Percentiles rank a stretch among this genome's conserved stretches.
phyloP scores from a whole-genome alignment of 257 asterid genomes.

The Lycium ferocissimum region DNA sequence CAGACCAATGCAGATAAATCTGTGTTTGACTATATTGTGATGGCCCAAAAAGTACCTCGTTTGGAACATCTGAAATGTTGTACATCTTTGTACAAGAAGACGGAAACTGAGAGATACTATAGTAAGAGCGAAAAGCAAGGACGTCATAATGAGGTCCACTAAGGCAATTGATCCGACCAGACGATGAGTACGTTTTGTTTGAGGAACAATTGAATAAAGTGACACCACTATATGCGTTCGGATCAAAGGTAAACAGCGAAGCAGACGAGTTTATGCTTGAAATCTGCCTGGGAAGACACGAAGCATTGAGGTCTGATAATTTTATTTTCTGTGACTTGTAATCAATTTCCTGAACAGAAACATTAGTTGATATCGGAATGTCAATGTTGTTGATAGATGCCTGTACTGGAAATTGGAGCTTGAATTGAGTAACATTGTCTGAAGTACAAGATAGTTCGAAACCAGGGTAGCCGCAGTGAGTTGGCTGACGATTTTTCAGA shows the following conservation, averaged over 20 bases:
- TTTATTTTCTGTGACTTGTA: slow-evolving; percentile 43
- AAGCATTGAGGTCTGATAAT: slow-evolving; percentile 26
- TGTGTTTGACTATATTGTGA: slow-evolving; percentile 6
- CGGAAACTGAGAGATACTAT: slow-evolving; percentile 38
- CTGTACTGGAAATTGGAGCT: slow-evolving; percentile 37
- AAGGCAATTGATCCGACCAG: slow-evolving; percentile 52
- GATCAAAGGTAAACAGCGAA: neutral
- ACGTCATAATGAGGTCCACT: slow-evolving; percentile 44
- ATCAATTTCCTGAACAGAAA: slow-evolving; percentile 36
- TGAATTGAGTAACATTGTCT: slow-evolving; percentile 29
- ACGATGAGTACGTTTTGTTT: neutral
- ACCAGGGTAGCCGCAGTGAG: slow-evolving; percentile 41
- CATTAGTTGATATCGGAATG: slow-evolving; percentile 34
- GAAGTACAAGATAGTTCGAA: slow-evolving; percentile 42
- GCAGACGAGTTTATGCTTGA: slow-evolving; percentile 30
- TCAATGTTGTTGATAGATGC: slow-evolving; percentile 33
- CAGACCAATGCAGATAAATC: slow-evolving; percentile 51
- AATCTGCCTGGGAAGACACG: slow-evolving; percentile 45
- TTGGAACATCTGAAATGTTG: slow-evolving; percentile 51
- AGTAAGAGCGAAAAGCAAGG: slow-evolving; percentile 42
- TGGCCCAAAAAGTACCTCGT: slow-evolving; percentile 38
- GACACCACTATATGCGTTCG: neutral
- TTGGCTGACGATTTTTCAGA: slow-evolving; percentile 32
- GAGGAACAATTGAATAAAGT: slow-evolving; percentile 23
- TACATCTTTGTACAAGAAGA: slow-evolving; percentile 67